Base-by-base conservation (phyloP, 768 basidiomycete species). In the Lactarius sp. region DNA sequence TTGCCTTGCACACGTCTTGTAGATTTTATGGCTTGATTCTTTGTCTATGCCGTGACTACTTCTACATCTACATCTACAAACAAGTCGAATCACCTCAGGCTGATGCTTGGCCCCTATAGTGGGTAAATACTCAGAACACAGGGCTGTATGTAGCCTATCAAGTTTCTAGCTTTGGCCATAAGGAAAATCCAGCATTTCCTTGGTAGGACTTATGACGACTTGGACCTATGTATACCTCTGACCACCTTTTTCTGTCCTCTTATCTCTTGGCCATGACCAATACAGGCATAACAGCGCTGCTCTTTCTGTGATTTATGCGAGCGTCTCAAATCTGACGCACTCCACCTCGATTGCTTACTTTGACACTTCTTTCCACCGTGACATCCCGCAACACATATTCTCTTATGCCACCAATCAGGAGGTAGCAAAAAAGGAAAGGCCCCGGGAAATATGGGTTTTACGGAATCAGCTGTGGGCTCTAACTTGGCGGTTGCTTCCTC, bases 381-480 rank as follows among this genome's bases (percentile, higher is more conserved):
- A 88, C 10, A 81, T 98, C 16, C 91, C 92, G 0, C 68, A 75
- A 5, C 86, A 93, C 70, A 84, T 94, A 59, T 82, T 88, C 44
- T 88, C 83, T 56, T 95, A 94, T 71, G 84, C 92, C 0, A 86
- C 96, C 57, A 76, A 87, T 66, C 87, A 82, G 68, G 71, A 75
- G 9, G 75, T 88, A 50, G 84, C 88, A 0, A 77, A 77, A 77
- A 44, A 75, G 82, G 50, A 83, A 85, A 51, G 88, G 89, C 0
- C 78, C 96, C 51, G 85, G 84, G 71, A 94, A 93, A 74, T 96
- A 95, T 70, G 94, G 94, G 18, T 94, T 94, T 73, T 94, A 97
- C 69, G 94, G 94, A 2, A 71, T 94, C 68, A 87, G 86, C 68
- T 90, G 87, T 83, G 65, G 36, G 81, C 75, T 51, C 20, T 13